These are phyloP conservation scores for Phoma herbarum DNA, from an alignment of 2,329 filamentous ascomycete genomes.

Conservation along the genomic window DNA sequence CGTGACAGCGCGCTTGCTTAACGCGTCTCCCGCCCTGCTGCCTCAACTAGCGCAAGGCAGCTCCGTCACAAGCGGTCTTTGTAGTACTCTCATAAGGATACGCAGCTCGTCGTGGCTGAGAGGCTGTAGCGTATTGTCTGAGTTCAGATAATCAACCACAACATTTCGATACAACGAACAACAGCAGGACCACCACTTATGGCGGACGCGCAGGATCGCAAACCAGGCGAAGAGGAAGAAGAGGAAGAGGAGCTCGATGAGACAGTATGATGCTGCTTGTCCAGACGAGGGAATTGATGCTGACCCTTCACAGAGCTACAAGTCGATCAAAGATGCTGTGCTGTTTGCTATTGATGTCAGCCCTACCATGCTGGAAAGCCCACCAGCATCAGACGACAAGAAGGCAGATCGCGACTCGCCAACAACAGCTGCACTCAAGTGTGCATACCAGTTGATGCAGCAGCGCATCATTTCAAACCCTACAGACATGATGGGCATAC, in stretches of 20 bases:
- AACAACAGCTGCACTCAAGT: slow-evolving; percentile 85
- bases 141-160: neutral
- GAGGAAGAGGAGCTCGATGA: slow-evolving; percentile 76
- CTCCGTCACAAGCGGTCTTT: neutral
- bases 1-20: slow-evolving; percentile 37
- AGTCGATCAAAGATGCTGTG: slow-evolving; percentile 95
- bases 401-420: slow-evolving; percentile 82
- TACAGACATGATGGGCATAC: slow-evolving; percentile 94
- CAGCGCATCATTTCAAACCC: slow-evolving; percentile 98
- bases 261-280: slow-evolving; percentile 55
- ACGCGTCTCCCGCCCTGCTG: slow-evolving; percentile 36
- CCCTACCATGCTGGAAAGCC: slow-evolving; percentile 79
- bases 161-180: slow-evolving; percentile 1
- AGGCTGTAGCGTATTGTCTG: neutral
- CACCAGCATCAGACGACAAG: slow-evolving; percentile 68
- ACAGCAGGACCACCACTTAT: slow-evolving; percentile 25
- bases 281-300: neutral
- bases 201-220: slow-evolving; percentile 44
- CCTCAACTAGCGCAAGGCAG: slow-evolving; percentile 27
- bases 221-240: slow-evolving; percentile 64
- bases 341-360: slow-evolving; percentile 94
- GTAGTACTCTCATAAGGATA: neutral
- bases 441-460: slow-evolving; percentile 94
- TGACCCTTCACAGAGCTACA: slow-evolving; percentile 70
- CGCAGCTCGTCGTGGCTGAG: no score